These are phyloP conservation scores for Trametes coccinea DNA, from an alignment of 768 basidiomycete species.

Conservation along the genomic window DNA sequence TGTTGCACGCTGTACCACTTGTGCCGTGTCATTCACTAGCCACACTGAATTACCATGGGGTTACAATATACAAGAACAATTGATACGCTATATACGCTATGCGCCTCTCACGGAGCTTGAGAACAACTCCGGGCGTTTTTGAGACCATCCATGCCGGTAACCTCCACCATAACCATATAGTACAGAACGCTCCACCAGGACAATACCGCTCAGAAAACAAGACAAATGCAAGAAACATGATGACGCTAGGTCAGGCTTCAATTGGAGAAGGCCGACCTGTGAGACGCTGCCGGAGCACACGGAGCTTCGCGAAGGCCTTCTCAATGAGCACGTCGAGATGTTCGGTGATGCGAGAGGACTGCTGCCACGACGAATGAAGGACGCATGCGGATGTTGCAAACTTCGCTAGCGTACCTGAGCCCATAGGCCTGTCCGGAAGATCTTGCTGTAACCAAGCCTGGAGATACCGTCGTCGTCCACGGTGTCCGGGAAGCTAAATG, in stretches of 20 bases:
- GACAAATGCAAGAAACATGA: neutral
- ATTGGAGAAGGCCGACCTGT: neutral
- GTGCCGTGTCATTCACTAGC: no score
- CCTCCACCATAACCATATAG: neutral
- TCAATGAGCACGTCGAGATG: slow-evolving; percentile 5
- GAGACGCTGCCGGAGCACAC: neutral
- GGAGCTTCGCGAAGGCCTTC: neutral
- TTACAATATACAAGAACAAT: neutral
- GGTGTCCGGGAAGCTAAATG: slow-evolving; percentile 1
- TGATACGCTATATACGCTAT: neutral
- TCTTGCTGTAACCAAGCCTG: slow-evolving; percentile 12
- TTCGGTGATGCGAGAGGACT: slow-evolving; percentile 10
- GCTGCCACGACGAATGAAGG: neutral
- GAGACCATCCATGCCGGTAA: neutral
- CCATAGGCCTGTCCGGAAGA: slow-evolving; percentile 14
- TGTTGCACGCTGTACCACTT: neutral
- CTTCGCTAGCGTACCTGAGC: slow-evolving; percentile 6
- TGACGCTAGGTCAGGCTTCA: neutral
- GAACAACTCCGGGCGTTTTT: neutral
- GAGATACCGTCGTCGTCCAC: neutral
- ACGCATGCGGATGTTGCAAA: neutral
- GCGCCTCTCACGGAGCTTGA: neutral
- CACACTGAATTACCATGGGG: neutral
- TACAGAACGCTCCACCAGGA: no score
- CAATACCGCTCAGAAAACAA: no score